These are phyloP conservation scores for Plenodomus biglobosus DNA, from an alignment of 2,329 filamentous ascomycete genomes.

Conservation along the genomic window DNA sequence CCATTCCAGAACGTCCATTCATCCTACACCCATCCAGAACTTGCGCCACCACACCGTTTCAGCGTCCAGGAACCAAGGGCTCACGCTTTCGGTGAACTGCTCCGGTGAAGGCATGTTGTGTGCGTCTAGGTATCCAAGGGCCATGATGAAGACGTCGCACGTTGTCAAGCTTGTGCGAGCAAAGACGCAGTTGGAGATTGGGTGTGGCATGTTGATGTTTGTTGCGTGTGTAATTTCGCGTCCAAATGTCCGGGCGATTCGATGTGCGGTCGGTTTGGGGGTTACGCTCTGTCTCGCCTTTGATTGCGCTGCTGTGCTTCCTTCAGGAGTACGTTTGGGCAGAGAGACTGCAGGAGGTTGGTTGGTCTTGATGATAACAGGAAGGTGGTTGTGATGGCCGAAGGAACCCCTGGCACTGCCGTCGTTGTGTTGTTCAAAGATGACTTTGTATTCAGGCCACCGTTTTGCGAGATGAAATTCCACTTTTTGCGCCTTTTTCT, in stretches of 20 bases:
- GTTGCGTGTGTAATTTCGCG: neutral
- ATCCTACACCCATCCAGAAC: slow-evolving; percentile 52
- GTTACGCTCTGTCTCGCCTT: neutral
- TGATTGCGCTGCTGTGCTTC: neutral
- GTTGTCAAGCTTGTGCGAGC: slow-evolving; percentile 38
- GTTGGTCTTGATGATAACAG: neutral
- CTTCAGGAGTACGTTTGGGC: neutral
- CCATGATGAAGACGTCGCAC: slow-evolving; percentile 39
- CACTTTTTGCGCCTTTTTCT: neutral
- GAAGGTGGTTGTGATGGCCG: neutral
- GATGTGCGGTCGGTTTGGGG: neutral
- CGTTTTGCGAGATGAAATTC: neutral
- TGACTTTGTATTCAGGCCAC: neutral
- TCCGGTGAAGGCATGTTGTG: slow-evolving; percentile 27
- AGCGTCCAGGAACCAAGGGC: slow-evolving; percentile 39
- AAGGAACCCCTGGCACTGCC: neutral
- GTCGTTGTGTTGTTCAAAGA: neutral
- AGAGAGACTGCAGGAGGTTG: too few relatives aligned
- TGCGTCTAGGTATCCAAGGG: slow-evolving; percentile 28
- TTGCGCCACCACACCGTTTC: slow-evolving; percentile 40
- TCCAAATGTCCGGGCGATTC: neutral
- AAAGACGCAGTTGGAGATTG: slow-evolving; percentile 30
- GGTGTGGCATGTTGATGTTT: slow-evolving; percentile 27
- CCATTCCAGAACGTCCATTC: slow-evolving; percentile 46
- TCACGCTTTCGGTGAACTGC: slow-evolving; percentile 30